Evolutionary conservation across 495 filamentous ascomycete species (phyloP).

Genomic region (Podospora sp.): DNA sequence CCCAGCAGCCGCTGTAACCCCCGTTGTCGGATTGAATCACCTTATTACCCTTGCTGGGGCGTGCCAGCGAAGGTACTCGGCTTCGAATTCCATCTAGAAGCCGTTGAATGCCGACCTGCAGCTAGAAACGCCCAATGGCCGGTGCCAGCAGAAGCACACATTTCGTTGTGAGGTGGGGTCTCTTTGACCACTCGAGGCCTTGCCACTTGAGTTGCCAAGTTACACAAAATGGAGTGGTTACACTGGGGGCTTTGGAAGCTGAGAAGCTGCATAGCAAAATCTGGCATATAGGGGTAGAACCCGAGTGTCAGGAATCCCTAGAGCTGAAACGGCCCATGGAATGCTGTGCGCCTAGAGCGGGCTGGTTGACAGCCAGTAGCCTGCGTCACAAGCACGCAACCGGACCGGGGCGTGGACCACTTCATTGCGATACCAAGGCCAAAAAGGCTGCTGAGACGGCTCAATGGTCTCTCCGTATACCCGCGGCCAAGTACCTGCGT

Average conservation of each 20-base stretch:
- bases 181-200: neutral
- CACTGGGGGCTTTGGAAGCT: conserved; percentile 6
- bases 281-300: conserved; percentile 8
- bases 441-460: neutral
- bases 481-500: too few species aligned
- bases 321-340: conserved; percentile 12
- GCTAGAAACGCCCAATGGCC: neutral
- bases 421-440: neutral
- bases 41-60: too few species aligned
- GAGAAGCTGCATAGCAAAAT: conserved; percentile 6
- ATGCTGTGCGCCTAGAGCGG: conserved; percentile 1
- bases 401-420: neutral
- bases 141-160: neutral
- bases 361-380: neutral
- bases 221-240: neutral
- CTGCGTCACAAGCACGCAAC: neutral
- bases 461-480: neutral
- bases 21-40: neutral
- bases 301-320: neutral
- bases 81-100: neutral
- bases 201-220: neutral
- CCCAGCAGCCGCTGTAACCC: neutral
- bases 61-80: too few species aligned
- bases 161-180: neutral
- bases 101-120: neutral